Evolutionary conservation across 2,329 filamentous ascomycete genomes (phyloP).

Genomic region (Claviceps sp.): DNA sequence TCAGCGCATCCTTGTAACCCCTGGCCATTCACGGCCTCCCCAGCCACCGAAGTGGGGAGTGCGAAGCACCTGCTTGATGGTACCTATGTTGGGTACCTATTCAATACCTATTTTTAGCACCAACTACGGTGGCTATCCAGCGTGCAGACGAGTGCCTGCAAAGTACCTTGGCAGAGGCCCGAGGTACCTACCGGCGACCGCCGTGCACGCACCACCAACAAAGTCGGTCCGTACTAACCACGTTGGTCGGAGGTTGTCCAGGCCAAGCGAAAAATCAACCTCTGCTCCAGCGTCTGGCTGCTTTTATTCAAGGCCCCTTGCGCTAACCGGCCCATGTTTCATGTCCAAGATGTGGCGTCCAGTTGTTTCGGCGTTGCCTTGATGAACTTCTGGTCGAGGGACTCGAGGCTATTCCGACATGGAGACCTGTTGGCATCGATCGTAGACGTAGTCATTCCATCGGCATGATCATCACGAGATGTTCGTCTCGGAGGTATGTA

Average conservation of each 20-base stretch:
- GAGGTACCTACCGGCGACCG: too few relatives aligned
- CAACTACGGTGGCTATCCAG: too few relatives aligned
- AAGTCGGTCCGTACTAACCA: too few relatives aligned
- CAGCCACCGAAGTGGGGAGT: neutral
- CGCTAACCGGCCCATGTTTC: conserved; percentile 3
- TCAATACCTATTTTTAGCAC: neutral
- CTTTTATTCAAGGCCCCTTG: too few relatives aligned
- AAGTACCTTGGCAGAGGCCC: too few relatives aligned
- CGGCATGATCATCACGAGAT: too few relatives aligned
- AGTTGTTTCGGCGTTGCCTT: neutral
- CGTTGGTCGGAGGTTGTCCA: neutral
- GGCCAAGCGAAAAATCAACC: neutral
- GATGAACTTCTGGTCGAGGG: neutral
- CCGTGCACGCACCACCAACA: too few relatives aligned
- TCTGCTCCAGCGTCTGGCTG: too few relatives aligned
- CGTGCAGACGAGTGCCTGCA: too few relatives aligned
- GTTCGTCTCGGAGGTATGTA: too few relatives aligned
- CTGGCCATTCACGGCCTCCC: neutral
- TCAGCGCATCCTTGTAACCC: neutral
- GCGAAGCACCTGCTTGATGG: neutral
- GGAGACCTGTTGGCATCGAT: neutral
- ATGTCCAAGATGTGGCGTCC: conserved; percentile 1
- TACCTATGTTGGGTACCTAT: neutral
- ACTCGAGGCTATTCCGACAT: neutral
- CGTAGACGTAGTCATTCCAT: too few relatives aligned